Conservation (phyloP, 2,329 filamentous ascomycete genomes). For the Aquanectria penicillioides region DNA sequence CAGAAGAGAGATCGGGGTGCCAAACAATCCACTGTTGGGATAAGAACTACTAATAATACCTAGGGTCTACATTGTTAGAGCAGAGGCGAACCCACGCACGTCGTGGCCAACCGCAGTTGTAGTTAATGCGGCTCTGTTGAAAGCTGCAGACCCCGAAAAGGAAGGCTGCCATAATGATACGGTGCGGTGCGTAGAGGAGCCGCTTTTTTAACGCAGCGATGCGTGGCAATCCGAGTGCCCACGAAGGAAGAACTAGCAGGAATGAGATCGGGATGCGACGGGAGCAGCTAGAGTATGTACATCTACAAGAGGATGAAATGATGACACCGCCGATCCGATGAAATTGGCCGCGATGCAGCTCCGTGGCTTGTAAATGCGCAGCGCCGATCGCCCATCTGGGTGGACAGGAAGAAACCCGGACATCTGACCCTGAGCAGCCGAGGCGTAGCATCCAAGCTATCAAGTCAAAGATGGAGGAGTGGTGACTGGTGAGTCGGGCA, state of each 20-base stretch:
- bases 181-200: not conserved
- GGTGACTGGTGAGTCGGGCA: too few relatives aligned
- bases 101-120: not conserved
- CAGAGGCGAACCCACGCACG: slow-evolving; percentile 4
- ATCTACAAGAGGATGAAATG: not conserved
- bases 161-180: too few relatives aligned
- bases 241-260: not conserved
- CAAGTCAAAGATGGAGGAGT: too few relatives aligned
- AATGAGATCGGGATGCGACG: not conserved
- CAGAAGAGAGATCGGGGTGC: not conserved
- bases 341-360: slow-evolving; percentile 7
- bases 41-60: not conserved
- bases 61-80: not conserved
- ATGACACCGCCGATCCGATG: slow-evolving; percentile 17
- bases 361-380: slow-evolving; percentile 3
- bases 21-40: not conserved
- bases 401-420: slow-evolving; percentile 2
- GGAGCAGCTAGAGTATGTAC: not conserved
- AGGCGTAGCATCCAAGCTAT: too few relatives aligned
- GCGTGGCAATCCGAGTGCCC: not conserved
- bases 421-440: not conserved
- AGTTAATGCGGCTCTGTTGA: slow-evolving; percentile 14
- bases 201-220: not conserved
- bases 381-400: slow-evolving; percentile 6
- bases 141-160: not conserved